Conservation (phyloP, 1,284 basidiomycete species). For the Omphalotus olearius region DNA sequence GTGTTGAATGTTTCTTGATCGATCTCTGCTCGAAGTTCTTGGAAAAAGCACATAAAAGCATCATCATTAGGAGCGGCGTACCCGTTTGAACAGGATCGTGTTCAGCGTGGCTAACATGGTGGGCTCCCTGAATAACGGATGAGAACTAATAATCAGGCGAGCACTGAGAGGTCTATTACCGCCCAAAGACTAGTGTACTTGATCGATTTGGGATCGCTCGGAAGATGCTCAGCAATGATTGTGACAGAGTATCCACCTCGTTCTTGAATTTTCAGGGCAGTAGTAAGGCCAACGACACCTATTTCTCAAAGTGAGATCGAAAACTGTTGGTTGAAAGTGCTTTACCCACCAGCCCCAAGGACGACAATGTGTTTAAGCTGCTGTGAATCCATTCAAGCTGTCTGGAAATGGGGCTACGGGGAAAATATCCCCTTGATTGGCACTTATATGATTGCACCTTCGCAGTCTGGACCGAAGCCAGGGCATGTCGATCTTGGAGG, state of each 20-base stretch:
- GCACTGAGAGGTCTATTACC: constrained; percentile 37
- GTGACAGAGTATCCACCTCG: constrained; percentile 52
- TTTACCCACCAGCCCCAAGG: constrained; percentile 8
- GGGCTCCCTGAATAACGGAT: constrained; percentile 42
- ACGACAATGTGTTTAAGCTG: constrained; percentile 4
- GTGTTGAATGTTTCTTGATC: constrained; percentile 64
- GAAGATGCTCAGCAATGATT: constrained; percentile 63
- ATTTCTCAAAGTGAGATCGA: neutral
- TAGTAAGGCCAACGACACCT: constrained; percentile 62
- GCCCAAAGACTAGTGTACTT: constrained; percentile 78
- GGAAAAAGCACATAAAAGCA: too few relatives aligned
- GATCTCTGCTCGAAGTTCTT: neutral
- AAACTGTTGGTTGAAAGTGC: too few relatives aligned
- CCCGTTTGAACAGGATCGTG: constrained; percentile 39
- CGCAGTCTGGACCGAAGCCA: too few relatives aligned
- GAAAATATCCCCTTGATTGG: too few relatives aligned
- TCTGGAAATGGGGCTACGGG: too few relatives aligned
- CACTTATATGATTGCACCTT: too few relatives aligned
- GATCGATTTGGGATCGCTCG: constrained; percentile 62
- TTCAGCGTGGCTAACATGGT: constrained; percentile 58
- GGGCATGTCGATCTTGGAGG: too few relatives aligned
- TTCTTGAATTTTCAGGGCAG: constrained; percentile 63
- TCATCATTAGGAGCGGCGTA: too few relatives aligned
- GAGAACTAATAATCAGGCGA: neutral
- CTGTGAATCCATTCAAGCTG: too few relatives aligned